phyloP scores from a whole-genome alignment of 192 early-diverging fungal species.

The Mortierella hygrophila region DNA sequence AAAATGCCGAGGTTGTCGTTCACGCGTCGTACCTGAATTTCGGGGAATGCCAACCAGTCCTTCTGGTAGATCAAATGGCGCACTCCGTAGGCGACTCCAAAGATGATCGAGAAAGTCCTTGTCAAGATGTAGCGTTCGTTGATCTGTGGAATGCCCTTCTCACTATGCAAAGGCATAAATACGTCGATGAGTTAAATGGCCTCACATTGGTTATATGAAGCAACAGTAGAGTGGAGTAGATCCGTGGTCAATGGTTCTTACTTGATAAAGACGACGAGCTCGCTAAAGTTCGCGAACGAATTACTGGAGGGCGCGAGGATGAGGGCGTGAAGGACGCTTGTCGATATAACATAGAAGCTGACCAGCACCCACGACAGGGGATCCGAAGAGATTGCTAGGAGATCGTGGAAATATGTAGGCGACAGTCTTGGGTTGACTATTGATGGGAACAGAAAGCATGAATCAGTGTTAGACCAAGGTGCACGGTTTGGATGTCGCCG shows the following conservation, averaged over 20 bases:
- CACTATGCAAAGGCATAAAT: constrained; percentile 1
- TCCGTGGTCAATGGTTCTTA: background rate
- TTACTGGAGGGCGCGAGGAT: constrained; percentile 19
- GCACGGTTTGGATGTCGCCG: background rate
- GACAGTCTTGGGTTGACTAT: constrained; percentile 52
- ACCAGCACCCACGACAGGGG: constrained; percentile 31
- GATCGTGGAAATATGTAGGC: constrained; percentile 32
- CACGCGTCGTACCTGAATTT: constrained; percentile 22
- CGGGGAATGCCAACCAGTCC: constrained; percentile 37
- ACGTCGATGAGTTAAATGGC: background rate
- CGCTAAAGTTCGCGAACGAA: constrained; percentile 12
- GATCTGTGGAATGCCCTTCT: constrained; percentile 42
- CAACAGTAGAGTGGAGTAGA: background rate
- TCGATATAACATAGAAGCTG: constrained; percentile 26
- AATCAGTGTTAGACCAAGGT: background rate
- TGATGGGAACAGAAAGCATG: background rate
- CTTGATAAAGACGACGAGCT: constrained; percentile 42
- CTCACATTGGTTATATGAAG: background rate
- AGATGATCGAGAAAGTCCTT: constrained; percentile 17
- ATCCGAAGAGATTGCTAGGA: constrained; percentile 30
- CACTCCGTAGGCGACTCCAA: constrained; percentile 24
- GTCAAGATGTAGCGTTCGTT: constrained; percentile 49
- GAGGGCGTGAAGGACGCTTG: constrained; percentile 15
- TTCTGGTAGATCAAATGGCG: constrained; percentile 37
- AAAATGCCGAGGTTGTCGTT: background rate